Base-by-base conservation (phyloP, 805 yeast species). In the Hermanozyma aechmeae region DNA sequence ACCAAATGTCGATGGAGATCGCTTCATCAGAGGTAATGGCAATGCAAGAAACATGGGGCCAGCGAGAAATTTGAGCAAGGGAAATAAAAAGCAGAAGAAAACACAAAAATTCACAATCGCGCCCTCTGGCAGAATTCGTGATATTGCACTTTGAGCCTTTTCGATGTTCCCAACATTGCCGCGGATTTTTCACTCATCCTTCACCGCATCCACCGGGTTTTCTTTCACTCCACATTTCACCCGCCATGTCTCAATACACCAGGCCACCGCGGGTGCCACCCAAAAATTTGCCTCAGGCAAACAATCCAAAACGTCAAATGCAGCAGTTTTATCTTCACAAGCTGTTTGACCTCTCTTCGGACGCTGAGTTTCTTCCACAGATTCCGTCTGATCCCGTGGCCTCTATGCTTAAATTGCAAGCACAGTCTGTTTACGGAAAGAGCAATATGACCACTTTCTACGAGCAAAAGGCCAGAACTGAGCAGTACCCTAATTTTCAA, bases 301-400 rank as follows among this genome's bases (percentile, higher is more conserved):
- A 57, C n/a, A 65, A 66, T 38, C 42, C 39, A 31, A 38, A 39
- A 27, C 28, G 46, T 15, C 42, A 35, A 18, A 34, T 40, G 35
- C 46, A 42, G 23, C 46, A 42, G 34, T 64, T 75, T 43, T 71
- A 76, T 39, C 67, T 76, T 23, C 73, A 76, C 43, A 70, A 80
- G 41, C 76, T 84, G 22, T 78, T 80, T 49, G 86, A 78, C 40
- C 47, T 65, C 23, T 84, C 76, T 48, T 82, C 79, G 40, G 89
- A 80, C 50, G 47, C 68, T 28, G 87, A 77, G 54, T 81, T 81
- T 33, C 43, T 56, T 26, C 61, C 61, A 4, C 39, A 44, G 23
- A 44, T 56, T 21, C 50, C 47, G 4, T 33, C 39, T 1, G 40
- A 40, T 13, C 46, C 46, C 7, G 32, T 35, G 15, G 34, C 40